Base-by-base conservation (phyloP, 177 flowering plant genomes). In the Vitis hybrid region DNA sequence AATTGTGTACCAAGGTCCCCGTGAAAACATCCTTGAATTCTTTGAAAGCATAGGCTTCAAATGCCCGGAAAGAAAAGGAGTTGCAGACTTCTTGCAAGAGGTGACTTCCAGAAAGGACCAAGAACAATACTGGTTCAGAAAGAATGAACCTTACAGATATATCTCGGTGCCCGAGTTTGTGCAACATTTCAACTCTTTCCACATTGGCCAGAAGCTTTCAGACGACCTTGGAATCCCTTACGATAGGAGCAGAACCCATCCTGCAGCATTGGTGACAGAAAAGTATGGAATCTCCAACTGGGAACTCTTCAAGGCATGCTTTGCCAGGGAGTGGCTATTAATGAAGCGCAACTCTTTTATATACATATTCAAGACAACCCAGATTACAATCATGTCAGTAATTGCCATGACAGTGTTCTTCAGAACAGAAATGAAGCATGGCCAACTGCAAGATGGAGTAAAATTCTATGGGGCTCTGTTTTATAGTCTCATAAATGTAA, bases 91-190 rank as follows among this genome's bases (percentile, higher is more conserved):
- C 66, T 50, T 82, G 64, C 85, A 82, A 70, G 82, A 82, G 64
- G 83, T 85, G 23, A 83, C 81, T 11, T 85, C 89, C 19, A 81
- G 72, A 65, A 86, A 80, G 32, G 90, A 88, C 62, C 93, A 89
- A 71, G 80, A 77, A 58, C 90, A 86, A 57, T 88, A 89, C 61
- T 89, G 90, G 84, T 77, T 52, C 60, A 71, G 39, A 5, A 80
- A 74, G 54, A 56, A 77, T 15, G 65, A 71, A 23, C 84, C 85
- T 32, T 83, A 83, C 48, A 21, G 56, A 52, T 84, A 74, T 51
- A 56, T 88, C 17, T 66, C 88, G 1, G 85, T 81, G 1, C n/a
- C 78, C 6, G 87, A 83, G 6, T 83, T 88, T 59, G 87, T 64
- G 5, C 39, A 71, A 1, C 62, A 51, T 11, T 89, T 88, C 71